phyloP scores from a whole-genome alignment of 179 eudicot species.

The Vitellaria paradoxa region DNA sequence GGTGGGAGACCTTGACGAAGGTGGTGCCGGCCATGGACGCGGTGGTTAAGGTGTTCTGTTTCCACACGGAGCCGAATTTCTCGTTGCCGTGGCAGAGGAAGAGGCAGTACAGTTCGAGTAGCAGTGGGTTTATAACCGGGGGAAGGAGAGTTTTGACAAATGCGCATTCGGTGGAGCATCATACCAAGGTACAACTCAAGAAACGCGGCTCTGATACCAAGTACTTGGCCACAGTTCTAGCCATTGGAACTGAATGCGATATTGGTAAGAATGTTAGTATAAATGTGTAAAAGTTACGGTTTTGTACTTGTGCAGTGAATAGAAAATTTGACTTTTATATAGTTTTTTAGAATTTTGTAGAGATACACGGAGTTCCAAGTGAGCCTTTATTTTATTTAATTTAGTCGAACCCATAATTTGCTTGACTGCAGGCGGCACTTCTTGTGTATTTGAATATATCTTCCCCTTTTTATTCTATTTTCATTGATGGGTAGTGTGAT shows the following conservation, averaged over 20 bases:
- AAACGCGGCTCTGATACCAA: conserved; percentile 93
- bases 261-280: conserved; percentile 51
- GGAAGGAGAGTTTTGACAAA: conserved; percentile 83
- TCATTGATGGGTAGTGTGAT: background rate
- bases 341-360: background rate
- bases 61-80: conserved; percentile 90
- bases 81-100: conserved; percentile 97
- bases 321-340: too few relatives aligned
- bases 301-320: too few relatives aligned
- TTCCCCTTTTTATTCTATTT: too few relatives aligned
- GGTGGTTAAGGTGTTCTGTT: conserved; percentile 94
- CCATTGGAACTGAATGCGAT: conserved; percentile 96
- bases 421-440: too few relatives aligned
- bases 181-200: conserved; percentile 90
- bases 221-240: conserved; percentile 92
- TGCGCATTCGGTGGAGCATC: conserved; percentile 96
- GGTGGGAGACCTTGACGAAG: conserved; percentile 23
- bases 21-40: conserved; percentile 84
- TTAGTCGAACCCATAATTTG: too few relatives aligned
- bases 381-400: too few relatives aligned
- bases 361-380: too few relatives aligned
- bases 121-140: conserved; percentile 80
- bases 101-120: conserved; percentile 86
- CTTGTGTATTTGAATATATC: too few relatives aligned
- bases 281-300: too few relatives aligned